A percentile compares a stretch with the other conserved stretches of the same genome.
Evolutionary conservation across 73 alveolate genomes (phyloP).

Genomic region (Loxodes magnus): DNA sequence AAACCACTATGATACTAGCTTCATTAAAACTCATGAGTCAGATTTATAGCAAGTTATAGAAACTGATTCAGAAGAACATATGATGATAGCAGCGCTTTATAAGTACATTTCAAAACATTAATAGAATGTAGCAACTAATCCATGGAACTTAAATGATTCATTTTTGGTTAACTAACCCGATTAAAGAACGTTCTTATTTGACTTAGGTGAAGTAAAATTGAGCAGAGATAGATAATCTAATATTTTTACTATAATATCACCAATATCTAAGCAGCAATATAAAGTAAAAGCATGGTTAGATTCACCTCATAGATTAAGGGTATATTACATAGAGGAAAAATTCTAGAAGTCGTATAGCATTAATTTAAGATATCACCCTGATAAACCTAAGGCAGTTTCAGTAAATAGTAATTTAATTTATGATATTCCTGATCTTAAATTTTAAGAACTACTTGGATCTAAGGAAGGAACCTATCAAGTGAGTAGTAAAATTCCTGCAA

Average conservation of each 20-base stretch:
- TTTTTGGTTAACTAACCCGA: too few species aligned
- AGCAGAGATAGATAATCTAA: too few species aligned
- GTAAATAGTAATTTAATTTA: neutral
- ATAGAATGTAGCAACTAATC: neutral
- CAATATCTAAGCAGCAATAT: neutral
- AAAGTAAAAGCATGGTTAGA: constrained; percentile 7
- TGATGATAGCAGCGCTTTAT: constrained; percentile 8
- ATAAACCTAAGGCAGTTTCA: neutral
- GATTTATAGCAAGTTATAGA: constrained; percentile 19
- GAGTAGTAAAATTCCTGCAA: constrained; percentile 55
- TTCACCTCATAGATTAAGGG: constrained; percentile 10
- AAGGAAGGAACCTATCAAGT: constrained; percentile 13
- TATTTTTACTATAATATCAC: neutral
- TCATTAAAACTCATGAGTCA: constrained; percentile 36
- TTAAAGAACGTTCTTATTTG: too few species aligned
- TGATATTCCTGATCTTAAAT: neutral
- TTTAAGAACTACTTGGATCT: constrained; percentile 2
- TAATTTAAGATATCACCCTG: neutral
- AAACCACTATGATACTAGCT: constrained; percentile 56
- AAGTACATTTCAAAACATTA: neutral
- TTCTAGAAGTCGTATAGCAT: neutral
- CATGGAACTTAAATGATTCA: constrained; percentile 2
- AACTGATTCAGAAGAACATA: constrained; percentile 1
- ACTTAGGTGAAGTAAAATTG: too few species aligned
- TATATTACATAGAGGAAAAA: neutral